Evolutionary conservation across 2,329 filamentous ascomycete genomes (phyloP), one percentile per base, ranked within the genome.

Genomic region (Ramularia endophylla): DNA sequence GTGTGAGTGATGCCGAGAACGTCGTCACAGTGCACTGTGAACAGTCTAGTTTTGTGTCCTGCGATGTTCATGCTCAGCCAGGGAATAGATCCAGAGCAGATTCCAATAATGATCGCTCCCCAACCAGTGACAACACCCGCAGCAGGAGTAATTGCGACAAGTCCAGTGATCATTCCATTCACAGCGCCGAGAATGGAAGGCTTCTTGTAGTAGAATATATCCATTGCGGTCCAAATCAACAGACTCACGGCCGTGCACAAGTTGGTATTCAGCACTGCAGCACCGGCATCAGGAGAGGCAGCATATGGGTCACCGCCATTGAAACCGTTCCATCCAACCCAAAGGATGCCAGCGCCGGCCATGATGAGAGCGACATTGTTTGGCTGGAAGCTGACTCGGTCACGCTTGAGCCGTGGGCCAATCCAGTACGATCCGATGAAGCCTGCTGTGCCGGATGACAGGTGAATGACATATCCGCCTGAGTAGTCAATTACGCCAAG

Each of bases 1-100:
- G 70, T 74, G 54, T 74, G 66, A 39, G 69, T 65, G 27, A 70
- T 63, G 44, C 69, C 72, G 30, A 77, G 66, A 8, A 71, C 65
- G 53, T 80, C 74, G 55, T 79, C 74, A 46, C 71, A 67, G 48
- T 68, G 65, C 53, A 74, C 73, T 4, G 47, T 55, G 73, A 82
- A 81, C 59, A 81, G 79, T 49, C 75, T 74, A 40, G 58, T 53
- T 41, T 63, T 65, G 51, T 67, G 69, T 39, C 66, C 68, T 5
- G 68, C 49, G 16, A 72, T 57, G 55, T 73, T 73, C 69, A 74
- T 72, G 17, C 63, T 65, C 9, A 71, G 41, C 70, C 70, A 73
- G 1, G 71, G 71, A 13, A 73, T 62, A 9, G 55, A 60, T 9
- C 69, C 70, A 5, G 64, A 66, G 41, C 61, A 67, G 17, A 66